phyloP scores from a whole-genome alignment of 2,329 filamentous ascomycete genomes.

The Phialocephala sp. region DNA sequence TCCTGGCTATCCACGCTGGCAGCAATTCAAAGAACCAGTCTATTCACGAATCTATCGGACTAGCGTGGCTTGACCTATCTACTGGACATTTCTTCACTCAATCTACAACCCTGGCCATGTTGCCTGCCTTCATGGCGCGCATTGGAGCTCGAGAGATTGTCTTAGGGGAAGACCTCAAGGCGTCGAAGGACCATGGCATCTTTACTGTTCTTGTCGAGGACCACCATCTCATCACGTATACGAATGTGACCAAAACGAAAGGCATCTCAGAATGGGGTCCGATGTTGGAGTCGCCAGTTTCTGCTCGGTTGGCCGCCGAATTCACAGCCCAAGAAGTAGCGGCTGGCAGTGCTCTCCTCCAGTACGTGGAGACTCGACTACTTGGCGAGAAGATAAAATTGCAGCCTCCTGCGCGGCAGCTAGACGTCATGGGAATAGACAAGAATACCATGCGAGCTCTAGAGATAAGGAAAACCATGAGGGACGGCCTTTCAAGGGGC shows the following conservation, averaged over 20 bases:
- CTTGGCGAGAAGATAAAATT: slow-evolving; percentile 81
- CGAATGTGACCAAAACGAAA: slow-evolving; percentile 50
- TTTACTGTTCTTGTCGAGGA: slow-evolving; percentile 76
- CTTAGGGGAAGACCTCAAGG: slow-evolving; percentile 67
- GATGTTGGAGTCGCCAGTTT: slow-evolving; percentile 77
- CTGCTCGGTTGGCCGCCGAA: slow-evolving; percentile 53
- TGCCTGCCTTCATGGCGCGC: slow-evolving; percentile 82
- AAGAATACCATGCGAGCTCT: slow-evolving; percentile 88
- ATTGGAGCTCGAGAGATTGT: slow-evolving; percentile 87
- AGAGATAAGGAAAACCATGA: slow-evolving; percentile 85
- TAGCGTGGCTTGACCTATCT: slow-evolving; percentile 94
- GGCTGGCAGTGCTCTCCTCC: slow-evolving; percentile 80
- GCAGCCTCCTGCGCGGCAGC: slow-evolving; percentile 78
- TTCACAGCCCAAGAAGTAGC: slow-evolving; percentile 74
- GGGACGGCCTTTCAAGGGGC: slow-evolving; percentile 78
- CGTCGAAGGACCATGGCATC: slow-evolving; percentile 64
- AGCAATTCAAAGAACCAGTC: slow-evolving; percentile 18
- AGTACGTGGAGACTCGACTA: slow-evolving; percentile 81
- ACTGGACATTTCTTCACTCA: slow-evolving; percentile 95
- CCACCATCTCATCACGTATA: slow-evolving; percentile 77
- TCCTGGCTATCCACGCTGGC: slow-evolving; percentile 75
- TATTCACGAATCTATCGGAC: slow-evolving; percentile 61
- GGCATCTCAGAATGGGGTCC: slow-evolving; percentile 65
- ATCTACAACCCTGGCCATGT: slow-evolving; percentile 67
- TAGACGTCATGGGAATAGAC: slow-evolving; percentile 88